Evolutionary conservation across 164 flowering plant species (phyloP), one percentile per base, ranked within the genome.

Genomic region (Nymphaea colorata): DNA sequence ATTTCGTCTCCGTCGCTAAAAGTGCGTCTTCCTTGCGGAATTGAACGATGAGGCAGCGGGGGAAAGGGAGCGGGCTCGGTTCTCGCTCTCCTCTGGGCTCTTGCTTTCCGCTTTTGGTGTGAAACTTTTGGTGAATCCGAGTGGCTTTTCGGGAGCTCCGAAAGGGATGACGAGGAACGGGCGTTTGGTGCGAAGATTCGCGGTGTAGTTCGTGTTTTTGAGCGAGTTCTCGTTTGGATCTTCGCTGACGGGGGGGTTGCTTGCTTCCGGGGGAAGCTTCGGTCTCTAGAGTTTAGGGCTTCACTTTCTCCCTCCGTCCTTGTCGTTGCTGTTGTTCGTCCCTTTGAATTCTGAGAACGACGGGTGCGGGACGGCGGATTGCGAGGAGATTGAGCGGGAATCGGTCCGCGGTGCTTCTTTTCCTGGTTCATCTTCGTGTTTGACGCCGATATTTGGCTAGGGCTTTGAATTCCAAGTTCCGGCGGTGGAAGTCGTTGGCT

Each of bases 1-100:
- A 59, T 67, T 72, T 72, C 66, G 67, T 67, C 65, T 75, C 69
- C 73, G 65, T 70, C 69, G 67, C 55, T 71, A 47, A 64, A 64
- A 25, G 53, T 68, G 66, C 69, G 70, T 47, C 51, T 43, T 53
- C 41, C 57, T 42, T 44, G 8, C 14, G 66, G 42, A 62, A 3
- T 43, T 68, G 36, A 8, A 66, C 60, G 12, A 15, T 16, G 11
- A 41, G 47, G 45, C 15, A 2, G 16, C 6, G 43, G 4, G n/a
- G 42, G 44, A 44, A 51, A 36, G 44, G 17, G 42, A 41, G 42
- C 14, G 71, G 66, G 3, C 42, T 69, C 25, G 36, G 36, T 36
- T 18, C 36, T 41, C 60, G 62, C 10, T 7, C 61, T 36, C 11
- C 68, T 67, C 25, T 59, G 45, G 41, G 17, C 8, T 16, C 41